A percentile compares a stretch with the other conserved stretches of the same genome.
Conservation (phyloP, 2,329 filamentous ascomycete species). For the Trichoderma aggressivum region DNA sequence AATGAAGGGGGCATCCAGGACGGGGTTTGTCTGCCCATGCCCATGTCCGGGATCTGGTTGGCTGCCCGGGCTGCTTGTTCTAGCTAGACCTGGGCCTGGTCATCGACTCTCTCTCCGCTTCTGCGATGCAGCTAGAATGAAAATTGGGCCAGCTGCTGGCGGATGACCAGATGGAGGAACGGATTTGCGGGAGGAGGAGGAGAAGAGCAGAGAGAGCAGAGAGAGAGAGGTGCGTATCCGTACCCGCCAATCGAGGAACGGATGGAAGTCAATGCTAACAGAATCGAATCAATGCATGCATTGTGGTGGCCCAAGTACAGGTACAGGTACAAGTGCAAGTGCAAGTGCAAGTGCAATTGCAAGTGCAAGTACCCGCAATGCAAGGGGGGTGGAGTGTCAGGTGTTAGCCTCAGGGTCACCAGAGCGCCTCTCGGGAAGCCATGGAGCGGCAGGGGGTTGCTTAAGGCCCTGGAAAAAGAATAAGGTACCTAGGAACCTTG, state of each 20-base stretch:
- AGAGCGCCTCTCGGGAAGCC: background rate
- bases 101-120: background rate
- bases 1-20: constrained; percentile 13
- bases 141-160: background rate
- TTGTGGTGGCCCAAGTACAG: background rate
- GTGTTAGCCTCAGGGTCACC: background rate
- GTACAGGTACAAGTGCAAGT: background rate
- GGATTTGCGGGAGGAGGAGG: background rate
- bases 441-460: background rate
- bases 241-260: background rate
- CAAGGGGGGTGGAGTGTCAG: background rate
- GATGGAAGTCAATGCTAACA: background rate
- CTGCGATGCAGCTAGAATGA: constrained; percentile 11
- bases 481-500: no score
- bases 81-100: background rate
- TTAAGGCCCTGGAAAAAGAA: background rate
- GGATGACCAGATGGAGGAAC: background rate
- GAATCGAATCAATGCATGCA: background rate
- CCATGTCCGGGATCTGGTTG: constrained; percentile 13
- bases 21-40: constrained; percentile 15
- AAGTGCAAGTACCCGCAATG: background rate
- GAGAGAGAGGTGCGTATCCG: background rate
- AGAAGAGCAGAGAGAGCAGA: background rate
- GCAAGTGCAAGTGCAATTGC: background rate
- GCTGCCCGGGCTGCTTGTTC: background rate